These are phyloP conservation scores for Hyphopichia wangnamkhiaoensis DNA, from an alignment of 1,139 yeast genomes.

Conservation along the genomic window DNA sequence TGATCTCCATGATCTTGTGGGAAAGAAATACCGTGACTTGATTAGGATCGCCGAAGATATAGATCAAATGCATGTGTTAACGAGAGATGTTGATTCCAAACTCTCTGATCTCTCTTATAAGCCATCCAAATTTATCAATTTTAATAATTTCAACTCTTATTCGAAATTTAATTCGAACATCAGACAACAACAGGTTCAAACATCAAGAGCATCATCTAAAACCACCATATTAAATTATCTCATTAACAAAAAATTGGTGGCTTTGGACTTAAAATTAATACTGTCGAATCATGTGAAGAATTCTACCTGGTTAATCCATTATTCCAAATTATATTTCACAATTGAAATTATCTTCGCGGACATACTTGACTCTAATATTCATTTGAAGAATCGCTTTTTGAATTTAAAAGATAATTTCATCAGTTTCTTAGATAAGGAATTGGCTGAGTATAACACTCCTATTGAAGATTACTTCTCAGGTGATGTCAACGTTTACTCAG, in stretches of 20 bases:
- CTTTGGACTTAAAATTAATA: conserved; percentile 23
- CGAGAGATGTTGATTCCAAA: conserved; percentile 28
- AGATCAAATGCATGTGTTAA: conserved; percentile 49
- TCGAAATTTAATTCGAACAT: conserved; percentile 21
- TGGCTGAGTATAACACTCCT: conserved; percentile 23
- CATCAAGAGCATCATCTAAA: conserved; percentile 16
- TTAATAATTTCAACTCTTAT: conserved; percentile 21
- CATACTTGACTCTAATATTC: conserved; percentile 17
- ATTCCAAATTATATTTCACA: conserved; percentile 37
- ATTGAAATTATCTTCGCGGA: conserved; percentile 26
- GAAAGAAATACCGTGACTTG: conserved; percentile 65
- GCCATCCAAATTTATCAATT: conserved; percentile 29
- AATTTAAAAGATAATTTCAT: conserved; percentile 26
- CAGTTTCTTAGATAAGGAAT: conserved; percentile 23
- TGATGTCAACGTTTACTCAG: background rate
- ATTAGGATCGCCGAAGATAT: conserved; percentile 70
- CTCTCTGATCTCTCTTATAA: conserved; percentile 37
- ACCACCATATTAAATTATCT: conserved; percentile 28
- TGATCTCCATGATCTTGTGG: conserved; percentile 60
- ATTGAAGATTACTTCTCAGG: background rate
- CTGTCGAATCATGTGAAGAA: conserved; percentile 15
- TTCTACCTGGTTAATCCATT: conserved; percentile 33
- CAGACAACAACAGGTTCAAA: conserved; percentile 17
- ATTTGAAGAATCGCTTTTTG: conserved; percentile 18
- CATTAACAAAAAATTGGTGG: conserved; percentile 28